phyloP scores from a whole-genome alignment of 139 green algal species.

The Chlorokybus atmophyticus region DNA sequence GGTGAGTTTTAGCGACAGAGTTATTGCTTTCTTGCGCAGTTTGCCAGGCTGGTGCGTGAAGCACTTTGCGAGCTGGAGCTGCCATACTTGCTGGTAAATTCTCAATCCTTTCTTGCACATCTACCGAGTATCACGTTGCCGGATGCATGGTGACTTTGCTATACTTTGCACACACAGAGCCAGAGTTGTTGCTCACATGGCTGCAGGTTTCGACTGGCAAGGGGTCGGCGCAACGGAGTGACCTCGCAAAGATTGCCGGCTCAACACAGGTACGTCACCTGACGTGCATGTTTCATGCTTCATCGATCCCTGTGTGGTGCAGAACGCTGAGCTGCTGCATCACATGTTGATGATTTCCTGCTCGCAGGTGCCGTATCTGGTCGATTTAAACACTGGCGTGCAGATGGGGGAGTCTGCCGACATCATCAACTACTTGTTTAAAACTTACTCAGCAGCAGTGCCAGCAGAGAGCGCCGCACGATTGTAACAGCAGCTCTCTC shows the following conservation, averaged over 20 bases:
- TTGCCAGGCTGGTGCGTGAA: slow-evolving; percentile 27
- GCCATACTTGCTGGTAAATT: slow-evolving; percentile 17
- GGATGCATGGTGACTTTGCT: not conserved
- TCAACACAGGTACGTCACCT: slow-evolving; percentile 15
- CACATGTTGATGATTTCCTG: slow-evolving; percentile 1
- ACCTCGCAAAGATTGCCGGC: slow-evolving; percentile 4
- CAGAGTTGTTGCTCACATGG: too few relatives aligned
- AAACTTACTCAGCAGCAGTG: slow-evolving; percentile 5
- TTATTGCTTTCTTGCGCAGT: slow-evolving; percentile 24
- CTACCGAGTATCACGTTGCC: not conserved
- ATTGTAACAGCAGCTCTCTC: too few relatives aligned
- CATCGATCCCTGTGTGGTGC: not conserved
- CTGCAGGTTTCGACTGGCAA: too few relatives aligned
- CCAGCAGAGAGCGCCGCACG: too few relatives aligned
- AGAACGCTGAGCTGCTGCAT: not conserved
- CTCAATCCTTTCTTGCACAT: not conserved
- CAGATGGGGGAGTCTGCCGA: slow-evolving; percentile 19
- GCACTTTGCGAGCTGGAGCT: slow-evolving; percentile 32
- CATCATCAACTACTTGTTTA: slow-evolving; percentile 28
- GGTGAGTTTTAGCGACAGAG: too few relatives aligned
- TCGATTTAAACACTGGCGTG: slow-evolving; percentile 23
- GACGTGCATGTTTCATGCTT: slow-evolving; percentile 1
- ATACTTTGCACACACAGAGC: not conserved
- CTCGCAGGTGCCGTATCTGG: slow-evolving; percentile 21
- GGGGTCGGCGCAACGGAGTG: slow-evolving; percentile 3